These are phyloP conservation scores for Tephrocybe sp. DNA, from an alignment of 768 basidiomycete genomes.

Conservation along the genomic window DNA sequence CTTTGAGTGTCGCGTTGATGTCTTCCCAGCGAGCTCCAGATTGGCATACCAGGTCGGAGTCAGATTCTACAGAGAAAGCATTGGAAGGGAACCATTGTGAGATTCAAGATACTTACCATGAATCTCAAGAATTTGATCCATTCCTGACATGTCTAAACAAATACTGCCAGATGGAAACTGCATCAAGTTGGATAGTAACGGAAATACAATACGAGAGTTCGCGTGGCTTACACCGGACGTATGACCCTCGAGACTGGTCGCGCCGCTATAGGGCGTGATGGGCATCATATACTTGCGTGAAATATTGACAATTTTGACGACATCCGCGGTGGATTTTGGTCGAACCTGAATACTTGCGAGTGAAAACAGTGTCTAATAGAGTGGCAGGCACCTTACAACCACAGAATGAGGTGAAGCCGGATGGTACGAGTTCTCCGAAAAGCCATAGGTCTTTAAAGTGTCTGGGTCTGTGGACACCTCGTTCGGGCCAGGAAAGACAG, in stretches of 20 bases:
- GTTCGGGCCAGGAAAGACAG: slow-evolving; percentile 43
- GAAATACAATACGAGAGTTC: too few relatives aligned
- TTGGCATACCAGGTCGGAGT: slow-evolving; percentile 77
- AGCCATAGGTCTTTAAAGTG: slow-evolving; percentile 55
- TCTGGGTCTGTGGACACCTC: slow-evolving; percentile 52
- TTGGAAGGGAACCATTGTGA: not conserved
- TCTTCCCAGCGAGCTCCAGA: slow-evolving; percentile 79
- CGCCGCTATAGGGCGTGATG: slow-evolving; percentile 80
- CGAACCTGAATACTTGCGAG: slow-evolving; percentile 43
- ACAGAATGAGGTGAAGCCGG: slow-evolving; percentile 56
- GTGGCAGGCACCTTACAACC: slow-evolving; percentile 31
- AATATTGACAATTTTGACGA: slow-evolving; percentile 76
- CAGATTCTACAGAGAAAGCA: slow-evolving; percentile 45
- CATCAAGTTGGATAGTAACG: slow-evolving; percentile 4
- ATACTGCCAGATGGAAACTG: slow-evolving; percentile 63
- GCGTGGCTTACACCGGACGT: slow-evolving; percentile 74
- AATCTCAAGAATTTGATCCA: slow-evolving; percentile 80
- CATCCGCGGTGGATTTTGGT: slow-evolving; percentile 73
- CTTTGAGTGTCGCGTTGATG: slow-evolving; percentile 67
- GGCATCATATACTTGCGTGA: slow-evolving; percentile 75
- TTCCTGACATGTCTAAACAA: slow-evolving; percentile 77
- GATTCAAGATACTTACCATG: slow-evolving; percentile 47
- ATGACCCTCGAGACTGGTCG: slow-evolving; percentile 87
- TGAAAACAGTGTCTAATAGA: not conserved
- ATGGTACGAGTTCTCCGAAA: slow-evolving; percentile 71